Evolutionary conservation across 179 eudicot genomes (phyloP), one percentile per base, ranked within the genome.

Genomic region (Camellia oleifera): DNA sequence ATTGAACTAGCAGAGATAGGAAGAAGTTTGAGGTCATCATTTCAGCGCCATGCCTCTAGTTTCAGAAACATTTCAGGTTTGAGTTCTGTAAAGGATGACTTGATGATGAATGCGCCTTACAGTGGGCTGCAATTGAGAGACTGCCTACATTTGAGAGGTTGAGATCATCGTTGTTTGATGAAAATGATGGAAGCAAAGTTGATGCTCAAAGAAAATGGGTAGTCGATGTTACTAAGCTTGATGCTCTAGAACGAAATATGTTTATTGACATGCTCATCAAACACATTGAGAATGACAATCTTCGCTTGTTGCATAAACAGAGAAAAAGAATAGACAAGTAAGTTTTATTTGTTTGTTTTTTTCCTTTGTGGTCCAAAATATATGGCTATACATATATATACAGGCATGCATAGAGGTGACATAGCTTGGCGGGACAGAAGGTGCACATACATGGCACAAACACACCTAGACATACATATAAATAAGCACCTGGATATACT

Each of bases 271-370:
- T 84, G 87, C 88, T 94, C 77, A 87, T 94, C 80, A 91, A 89
- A 79, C 87, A 91, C 79, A 87, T 90, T 84, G 92, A 91, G 76
- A 84, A 83, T 74, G 98, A 94, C 81, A 94, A 94, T 79, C 97
- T 88, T 77, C 87, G 79, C 15, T 83, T 94, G 77, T 81, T 94
- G 86, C 91, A 85, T 74, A 89, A 93, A 78, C 88, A 90, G 53
- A 90, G 91, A 82, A 83, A 83, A 61, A 88, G 98, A 83, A 88
- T 87, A 67, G 94, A 91, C 86, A 89, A 84, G 98, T 91, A 88
- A 85, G 89, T 76, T 3, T 2, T 46, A 7, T 57, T 11, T 56
- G 77, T 5, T 12, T 60, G 4, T 57, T 77, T 9, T 26, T 8
- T 20, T 65, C 7, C 8, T 64, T 18, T 7, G 26, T 18, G 2